A percentile compares a stretch with the other conserved stretches of the same genome.
These are phyloP conservation scores for Neonectria coccinea DNA, from an alignment of 2,329 filamentous ascomycete genomes.

Conservation along the genomic window DNA sequence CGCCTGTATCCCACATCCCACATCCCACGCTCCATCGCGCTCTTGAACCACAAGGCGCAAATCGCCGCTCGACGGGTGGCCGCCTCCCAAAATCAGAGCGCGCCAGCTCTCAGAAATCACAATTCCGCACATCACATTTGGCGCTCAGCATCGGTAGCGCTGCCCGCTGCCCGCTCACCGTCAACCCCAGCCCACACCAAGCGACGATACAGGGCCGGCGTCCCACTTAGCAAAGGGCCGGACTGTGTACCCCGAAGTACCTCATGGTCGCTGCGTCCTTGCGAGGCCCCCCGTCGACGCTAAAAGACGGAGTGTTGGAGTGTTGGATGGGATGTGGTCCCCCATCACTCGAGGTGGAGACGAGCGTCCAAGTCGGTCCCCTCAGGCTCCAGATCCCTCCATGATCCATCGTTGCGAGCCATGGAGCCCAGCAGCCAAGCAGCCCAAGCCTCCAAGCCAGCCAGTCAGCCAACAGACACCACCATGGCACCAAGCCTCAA, in stretches of 20 bases:
- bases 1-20: background rate
- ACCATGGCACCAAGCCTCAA: constrained; percentile 7
- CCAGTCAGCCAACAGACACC: constrained; percentile 16
- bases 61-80: constrained; percentile 24
- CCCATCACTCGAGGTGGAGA: constrained; percentile 41
- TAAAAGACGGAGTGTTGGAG: constrained; percentile 39
- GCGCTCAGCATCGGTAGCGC: constrained; percentile 35
- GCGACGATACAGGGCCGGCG: constrained; percentile 33
- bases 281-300: constrained; percentile 39
- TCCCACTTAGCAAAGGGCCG: constrained; percentile 37
- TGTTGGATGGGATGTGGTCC: constrained; percentile 28
- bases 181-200: constrained; percentile 32
- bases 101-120: constrained; percentile 17
- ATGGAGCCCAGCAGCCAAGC: constrained; percentile 22
- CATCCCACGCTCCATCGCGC: constrained; percentile 19
- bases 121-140: constrained; percentile 31
- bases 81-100: constrained; percentile 16
- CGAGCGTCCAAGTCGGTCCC: constrained; percentile 34
- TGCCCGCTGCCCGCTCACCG: constrained; percentile 25
- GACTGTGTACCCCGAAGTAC: constrained; percentile 43
- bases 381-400: constrained; percentile 36
- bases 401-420: constrained; percentile 37
- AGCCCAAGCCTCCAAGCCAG: constrained; percentile 12
- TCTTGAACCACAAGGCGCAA: constrained; percentile 26
- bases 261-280: constrained; percentile 24